phyloP scores from a whole-genome alignment of 805 yeast genomes.

The Tetrapisispora phaffii region DNA sequence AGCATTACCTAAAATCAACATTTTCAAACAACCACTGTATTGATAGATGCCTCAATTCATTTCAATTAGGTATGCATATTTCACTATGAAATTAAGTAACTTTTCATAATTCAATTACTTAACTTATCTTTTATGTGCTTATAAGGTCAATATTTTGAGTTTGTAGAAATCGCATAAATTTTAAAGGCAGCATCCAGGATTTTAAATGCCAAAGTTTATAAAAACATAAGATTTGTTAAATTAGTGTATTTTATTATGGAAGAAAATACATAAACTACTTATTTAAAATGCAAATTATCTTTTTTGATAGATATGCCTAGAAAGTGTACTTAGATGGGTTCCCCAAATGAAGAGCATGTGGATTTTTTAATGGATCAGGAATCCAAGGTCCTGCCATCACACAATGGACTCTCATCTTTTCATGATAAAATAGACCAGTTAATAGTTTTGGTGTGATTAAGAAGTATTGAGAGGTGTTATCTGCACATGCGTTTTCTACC shows the following conservation, averaged over 20 bases:
- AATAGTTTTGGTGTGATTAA: conserved; percentile 86
- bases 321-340: conserved; percentile 23
- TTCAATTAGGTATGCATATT: too few relatives aligned
- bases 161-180: too few relatives aligned
- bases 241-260: too few relatives aligned
- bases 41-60: too few relatives aligned
- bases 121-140: too few relatives aligned
- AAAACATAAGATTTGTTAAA: too few relatives aligned
- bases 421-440: conserved; percentile 66
- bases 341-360: conserved; percentile 30
- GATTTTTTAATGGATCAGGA: conserved; percentile 30
- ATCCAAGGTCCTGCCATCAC: conserved; percentile 53
- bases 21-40: neutral
- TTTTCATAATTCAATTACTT: too few relatives aligned
- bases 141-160: too few relatives aligned
- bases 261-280: too few relatives aligned
- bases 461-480: conserved; percentile 68
- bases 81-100: too few relatives aligned
- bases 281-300: neutral
- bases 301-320: neutral
- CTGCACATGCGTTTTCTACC: conserved; percentile 71
- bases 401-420: conserved; percentile 76
- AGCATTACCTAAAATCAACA: neutral
- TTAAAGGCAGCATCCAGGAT: too few relatives aligned
- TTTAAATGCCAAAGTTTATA: too few relatives aligned